These are phyloP conservation scores for Colletotrichum caudatum DNA, from an alignment of 2,329 filamentous ascomycete genomes.

Conservation along the genomic window DNA sequence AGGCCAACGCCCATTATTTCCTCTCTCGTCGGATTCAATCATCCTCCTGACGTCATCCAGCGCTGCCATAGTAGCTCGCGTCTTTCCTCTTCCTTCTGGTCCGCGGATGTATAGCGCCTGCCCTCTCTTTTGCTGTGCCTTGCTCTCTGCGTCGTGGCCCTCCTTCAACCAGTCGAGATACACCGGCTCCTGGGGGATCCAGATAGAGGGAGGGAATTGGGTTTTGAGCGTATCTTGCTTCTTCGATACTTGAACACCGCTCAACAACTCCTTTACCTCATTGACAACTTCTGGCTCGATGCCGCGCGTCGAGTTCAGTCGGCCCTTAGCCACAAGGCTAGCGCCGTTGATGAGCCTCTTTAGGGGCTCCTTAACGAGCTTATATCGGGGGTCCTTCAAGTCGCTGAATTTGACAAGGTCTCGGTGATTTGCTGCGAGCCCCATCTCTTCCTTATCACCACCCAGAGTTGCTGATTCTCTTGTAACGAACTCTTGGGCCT, in stretches of 20 bases:
- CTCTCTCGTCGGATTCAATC: conserved; percentile 41
- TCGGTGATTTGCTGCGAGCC: conserved; percentile 53
- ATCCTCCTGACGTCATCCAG: conserved; percentile 52
- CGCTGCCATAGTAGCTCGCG: conserved; percentile 54
- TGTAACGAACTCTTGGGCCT: conserved; percentile 54
- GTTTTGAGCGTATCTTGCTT: conserved; percentile 50
- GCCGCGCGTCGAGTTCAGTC: conserved; percentile 52
- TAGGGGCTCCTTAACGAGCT: conserved; percentile 53
- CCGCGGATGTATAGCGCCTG: conserved; percentile 57
- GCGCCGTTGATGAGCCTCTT: conserved; percentile 54
- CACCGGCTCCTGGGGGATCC: conserved; percentile 53
- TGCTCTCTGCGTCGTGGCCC: conserved; percentile 14
- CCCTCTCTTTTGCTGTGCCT: conserved; percentile 33
- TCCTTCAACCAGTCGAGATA: conserved; percentile 53
- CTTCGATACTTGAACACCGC: conserved; percentile 50
- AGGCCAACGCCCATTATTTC: conserved; percentile 45
- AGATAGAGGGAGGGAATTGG: conserved; percentile 51
- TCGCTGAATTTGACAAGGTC: conserved; percentile 58
- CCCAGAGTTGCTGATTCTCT: conserved; percentile 55
- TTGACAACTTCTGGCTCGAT: conserved; percentile 51
- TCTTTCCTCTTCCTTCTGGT: conserved; percentile 57
- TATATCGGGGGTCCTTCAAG: conserved; percentile 53
- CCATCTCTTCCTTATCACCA: conserved; percentile 51
- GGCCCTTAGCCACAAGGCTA: conserved; percentile 51
- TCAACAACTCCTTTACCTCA: conserved; percentile 49